Percentiles rank a stretch among this genome's conserved stretches.
phyloP scores from a whole-genome alignment of 371 early-diverging fungal species.

The Apophysomyces elegans region DNA sequence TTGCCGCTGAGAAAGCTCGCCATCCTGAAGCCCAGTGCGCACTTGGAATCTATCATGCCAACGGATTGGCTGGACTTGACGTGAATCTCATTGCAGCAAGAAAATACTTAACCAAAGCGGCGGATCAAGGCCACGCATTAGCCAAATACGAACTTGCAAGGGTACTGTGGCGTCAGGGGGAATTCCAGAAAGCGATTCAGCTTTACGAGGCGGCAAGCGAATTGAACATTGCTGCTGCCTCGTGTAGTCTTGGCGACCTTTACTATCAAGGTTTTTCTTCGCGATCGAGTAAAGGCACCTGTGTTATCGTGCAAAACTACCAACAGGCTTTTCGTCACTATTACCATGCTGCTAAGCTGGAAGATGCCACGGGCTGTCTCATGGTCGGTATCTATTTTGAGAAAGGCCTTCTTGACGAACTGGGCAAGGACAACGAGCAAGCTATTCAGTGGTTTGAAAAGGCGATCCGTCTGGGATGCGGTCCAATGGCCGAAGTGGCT shows the following conservation, averaged over 20 bases:
- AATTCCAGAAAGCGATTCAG: slow-evolving; percentile 22
- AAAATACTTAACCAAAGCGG: slow-evolving; percentile 28
- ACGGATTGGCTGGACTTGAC: slow-evolving; percentile 33
- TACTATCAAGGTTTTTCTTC: slow-evolving; percentile 29
- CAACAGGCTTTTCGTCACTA: slow-evolving; percentile 22
- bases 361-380: slow-evolving; percentile 16
- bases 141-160: slow-evolving; percentile 35
- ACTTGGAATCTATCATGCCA: slow-evolving; percentile 35
- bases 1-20: slow-evolving; percentile 16
- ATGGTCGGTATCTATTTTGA: slow-evolving; percentile 29
- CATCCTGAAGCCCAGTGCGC: slow-evolving; percentile 37
- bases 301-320: slow-evolving; percentile 20
- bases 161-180: slow-evolving; percentile 30
- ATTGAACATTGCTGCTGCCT: slow-evolving; percentile 18
- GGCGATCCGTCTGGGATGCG: slow-evolving; percentile 23
- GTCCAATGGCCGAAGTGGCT: slow-evolving; percentile 26
- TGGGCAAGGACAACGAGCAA: slow-evolving; percentile 15
- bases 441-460: slow-evolving; percentile 24
- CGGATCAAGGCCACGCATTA: slow-evolving; percentile 27
- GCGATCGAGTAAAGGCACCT: slow-evolving; percentile 15
- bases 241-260: slow-evolving; percentile 18
- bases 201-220: slow-evolving; percentile 30
- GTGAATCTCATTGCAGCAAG: slow-evolving; percentile 29
- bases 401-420: slow-evolving; percentile 20
- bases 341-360: slow-evolving; percentile 17